Conservation (phyloP, 345 rosid genomes). For the Moricandia arvensis region DNA sequence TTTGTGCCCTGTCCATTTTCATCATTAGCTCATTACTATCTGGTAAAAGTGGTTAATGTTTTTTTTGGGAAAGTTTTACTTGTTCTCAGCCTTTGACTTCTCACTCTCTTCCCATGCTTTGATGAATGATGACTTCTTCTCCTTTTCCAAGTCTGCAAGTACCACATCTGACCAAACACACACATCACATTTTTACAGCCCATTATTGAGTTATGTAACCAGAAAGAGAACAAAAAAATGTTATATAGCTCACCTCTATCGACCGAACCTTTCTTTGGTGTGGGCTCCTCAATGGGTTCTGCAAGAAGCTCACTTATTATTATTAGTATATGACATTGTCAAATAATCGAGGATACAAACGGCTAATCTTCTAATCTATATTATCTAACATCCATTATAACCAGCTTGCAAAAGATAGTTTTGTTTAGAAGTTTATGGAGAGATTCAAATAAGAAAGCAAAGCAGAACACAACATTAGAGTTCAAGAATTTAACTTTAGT, state of each 20-base stretch:
- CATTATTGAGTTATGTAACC: not conserved
- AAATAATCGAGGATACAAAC: not conserved
- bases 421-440: not conserved
- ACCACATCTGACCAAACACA: conserved; percentile 58
- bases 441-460: not conserved
- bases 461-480: conserved; percentile 10
- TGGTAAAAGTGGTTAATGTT: not conserved
- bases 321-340: conserved; percentile 1
- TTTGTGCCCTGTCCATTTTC: conserved; percentile 67
- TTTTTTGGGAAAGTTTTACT: conserved; percentile 40
- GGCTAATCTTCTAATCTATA: not conserved
- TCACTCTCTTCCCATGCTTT: conserved; percentile 97
- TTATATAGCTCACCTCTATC: conserved; percentile 59
- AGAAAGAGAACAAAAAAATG: not conserved
- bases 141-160: conserved; percentile 76
- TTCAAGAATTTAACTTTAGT: not conserved
- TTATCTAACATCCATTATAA: not conserved
- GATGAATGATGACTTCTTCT: conserved; percentile 57
- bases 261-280: conserved; percentile 64
- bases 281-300: conserved; percentile 58
- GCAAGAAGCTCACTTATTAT: conserved; percentile 29
- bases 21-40: not conserved
- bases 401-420: not conserved
- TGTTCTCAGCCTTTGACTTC: conserved; percentile 78
- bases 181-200: not conserved